phyloP scores from a whole-genome alignment of 2,329 filamentous ascomycete species.

The Bimuria novae-zelandiae region DNA sequence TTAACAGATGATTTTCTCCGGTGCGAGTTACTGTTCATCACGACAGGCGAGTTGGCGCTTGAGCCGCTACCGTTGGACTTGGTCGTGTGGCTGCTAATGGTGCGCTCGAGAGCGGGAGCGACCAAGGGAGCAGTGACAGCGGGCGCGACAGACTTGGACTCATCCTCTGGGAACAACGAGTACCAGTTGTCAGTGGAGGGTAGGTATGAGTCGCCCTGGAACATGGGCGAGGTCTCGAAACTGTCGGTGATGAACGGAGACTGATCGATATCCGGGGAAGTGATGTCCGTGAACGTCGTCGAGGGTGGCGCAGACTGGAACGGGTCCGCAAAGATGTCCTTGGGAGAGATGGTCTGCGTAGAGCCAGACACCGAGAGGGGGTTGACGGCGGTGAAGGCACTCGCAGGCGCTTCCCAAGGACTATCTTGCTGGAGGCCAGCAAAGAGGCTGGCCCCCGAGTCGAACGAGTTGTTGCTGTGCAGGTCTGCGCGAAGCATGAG shows the following conservation, averaged over 20 bases:
- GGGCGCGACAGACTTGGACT: conserved; percentile 33
- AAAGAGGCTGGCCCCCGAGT: conserved; percentile 54
- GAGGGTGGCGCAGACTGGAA: conserved; percentile 81
- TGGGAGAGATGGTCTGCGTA: conserved; percentile 74
- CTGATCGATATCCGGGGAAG: conserved; percentile 77
- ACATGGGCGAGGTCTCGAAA: conserved; percentile 79
- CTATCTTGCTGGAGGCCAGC: conserved; percentile 46
- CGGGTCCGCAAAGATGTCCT: conserved; percentile 74
- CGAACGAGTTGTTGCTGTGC: conserved; percentile 48
- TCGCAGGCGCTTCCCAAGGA: conserved; percentile 33
- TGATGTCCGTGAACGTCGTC: conserved; percentile 78
- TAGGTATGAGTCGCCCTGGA: conserved; percentile 62
- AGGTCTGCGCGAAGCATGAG: conserved; percentile 43
- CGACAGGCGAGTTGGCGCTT: conserved; percentile 42
- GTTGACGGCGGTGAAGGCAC: conserved; percentile 54
- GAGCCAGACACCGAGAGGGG: conserved; percentile 42
- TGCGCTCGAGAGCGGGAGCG: conserved; percentile 48
- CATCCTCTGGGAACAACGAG: conserved; percentile 69
- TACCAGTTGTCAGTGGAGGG: conserved; percentile 67
- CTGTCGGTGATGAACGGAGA: conserved; percentile 73
- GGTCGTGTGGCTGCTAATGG: conserved; percentile 43
- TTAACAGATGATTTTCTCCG: conserved; percentile 49
- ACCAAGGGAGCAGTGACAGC: conserved; percentile 25
- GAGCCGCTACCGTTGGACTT: conserved; percentile 42
- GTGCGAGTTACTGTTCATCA: conserved; percentile 39